phyloP scores from a whole-genome alignment of 331 rosid genomes.

The Malus hybrid region DNA sequence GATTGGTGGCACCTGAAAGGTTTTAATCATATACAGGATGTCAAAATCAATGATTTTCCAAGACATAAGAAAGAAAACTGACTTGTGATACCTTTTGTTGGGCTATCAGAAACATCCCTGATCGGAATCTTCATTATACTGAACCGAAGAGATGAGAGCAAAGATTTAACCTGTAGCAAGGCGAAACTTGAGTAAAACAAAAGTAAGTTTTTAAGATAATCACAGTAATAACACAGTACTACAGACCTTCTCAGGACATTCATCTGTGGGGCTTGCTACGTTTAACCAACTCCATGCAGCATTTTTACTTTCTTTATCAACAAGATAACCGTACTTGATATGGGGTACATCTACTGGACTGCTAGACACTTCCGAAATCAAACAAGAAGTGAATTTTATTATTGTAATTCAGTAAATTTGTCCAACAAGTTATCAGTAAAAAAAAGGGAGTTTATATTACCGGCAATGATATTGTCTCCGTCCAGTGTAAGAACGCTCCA shows the following conservation, averaged over 20 bases:
- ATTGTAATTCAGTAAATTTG: background rate
- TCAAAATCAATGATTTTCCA: slow-evolving; percentile 10
- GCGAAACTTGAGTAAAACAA: background rate
- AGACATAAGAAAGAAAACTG: background rate
- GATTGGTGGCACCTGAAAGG: slow-evolving; percentile 69
- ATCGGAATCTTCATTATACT: slow-evolving; percentile 63
- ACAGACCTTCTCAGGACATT: slow-evolving; percentile 57
- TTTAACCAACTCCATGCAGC: slow-evolving; percentile 65
- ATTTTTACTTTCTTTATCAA: slow-evolving; percentile 35
- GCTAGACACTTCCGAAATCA: slow-evolving; percentile 58
- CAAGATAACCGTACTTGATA: slow-evolving; percentile 61
- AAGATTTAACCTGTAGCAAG: slow-evolving; percentile 53
- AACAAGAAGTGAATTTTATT: background rate
- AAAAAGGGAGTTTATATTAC: slow-evolving; percentile 37
- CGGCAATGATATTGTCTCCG: slow-evolving; percentile 78
- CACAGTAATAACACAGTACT: background rate
- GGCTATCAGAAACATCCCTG: slow-evolving; percentile 49
- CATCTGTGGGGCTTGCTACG: slow-evolving; percentile 44
- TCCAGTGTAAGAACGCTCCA: slow-evolving; percentile 73
- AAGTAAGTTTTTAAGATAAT: slow-evolving; percentile 5
- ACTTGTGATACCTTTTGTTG: slow-evolving; percentile 54
- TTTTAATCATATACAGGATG: slow-evolving; percentile 4
- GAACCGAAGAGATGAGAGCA: slow-evolving; percentile 58
- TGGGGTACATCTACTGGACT: slow-evolving; percentile 82
- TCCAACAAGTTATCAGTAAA: background rate